phyloP scores from a whole-genome alignment of 495 filamentous ascomycete genomes.

The Neurospora sp. region DNA sequence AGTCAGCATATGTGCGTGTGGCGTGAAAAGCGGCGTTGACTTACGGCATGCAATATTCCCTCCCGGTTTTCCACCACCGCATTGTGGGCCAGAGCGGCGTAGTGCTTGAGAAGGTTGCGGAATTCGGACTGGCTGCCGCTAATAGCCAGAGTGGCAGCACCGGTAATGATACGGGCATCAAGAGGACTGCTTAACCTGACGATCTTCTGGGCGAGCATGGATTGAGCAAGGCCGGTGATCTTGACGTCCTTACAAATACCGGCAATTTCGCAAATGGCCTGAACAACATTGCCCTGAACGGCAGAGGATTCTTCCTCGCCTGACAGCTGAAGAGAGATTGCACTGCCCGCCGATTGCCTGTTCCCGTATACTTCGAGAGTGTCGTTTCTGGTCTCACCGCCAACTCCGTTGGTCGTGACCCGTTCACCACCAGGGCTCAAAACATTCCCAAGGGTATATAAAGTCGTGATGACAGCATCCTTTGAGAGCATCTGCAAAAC shows the following conservation, averaged over 20 bases:
- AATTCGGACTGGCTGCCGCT: constrained; percentile 69
- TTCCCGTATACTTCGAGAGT: constrained; percentile 36
- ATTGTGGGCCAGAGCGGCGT: constrained; percentile 60
- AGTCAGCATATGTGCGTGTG: constrained; percentile 9
- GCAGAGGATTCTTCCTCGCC: constrained; percentile 64
- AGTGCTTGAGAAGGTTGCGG: constrained; percentile 73
- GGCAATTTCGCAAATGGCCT: constrained; percentile 83
- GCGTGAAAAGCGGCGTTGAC: constrained; percentile 20
- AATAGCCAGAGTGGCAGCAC: constrained; percentile 66
- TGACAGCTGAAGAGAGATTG: constrained; percentile 60
- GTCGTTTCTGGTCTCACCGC: constrained; percentile 25
- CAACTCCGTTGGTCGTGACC: constrained; percentile 24
- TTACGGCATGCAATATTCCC: constrained; percentile 51
- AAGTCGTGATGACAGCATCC: constrained; percentile 85
- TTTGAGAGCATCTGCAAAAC: constrained; percentile 72
- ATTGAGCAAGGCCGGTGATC: constrained; percentile 87
- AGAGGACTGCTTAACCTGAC: constrained; percentile 66
- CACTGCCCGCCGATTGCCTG: constrained; percentile 58
- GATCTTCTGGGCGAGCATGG: constrained; percentile 90
- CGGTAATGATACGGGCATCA: constrained; percentile 73
- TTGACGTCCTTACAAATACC: constrained; percentile 73
- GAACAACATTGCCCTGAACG: constrained; percentile 71
- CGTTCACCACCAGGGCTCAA: constrained; percentile 58
- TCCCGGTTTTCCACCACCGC: constrained; percentile 56
- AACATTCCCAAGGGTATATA: constrained; percentile 91